A percentile compares a stretch with the other conserved stretches of the same genome.
These are phyloP conservation scores for Vaccinium darrowii DNA, from an alignment of 148 eudicot species.

Conservation along the genomic window DNA sequence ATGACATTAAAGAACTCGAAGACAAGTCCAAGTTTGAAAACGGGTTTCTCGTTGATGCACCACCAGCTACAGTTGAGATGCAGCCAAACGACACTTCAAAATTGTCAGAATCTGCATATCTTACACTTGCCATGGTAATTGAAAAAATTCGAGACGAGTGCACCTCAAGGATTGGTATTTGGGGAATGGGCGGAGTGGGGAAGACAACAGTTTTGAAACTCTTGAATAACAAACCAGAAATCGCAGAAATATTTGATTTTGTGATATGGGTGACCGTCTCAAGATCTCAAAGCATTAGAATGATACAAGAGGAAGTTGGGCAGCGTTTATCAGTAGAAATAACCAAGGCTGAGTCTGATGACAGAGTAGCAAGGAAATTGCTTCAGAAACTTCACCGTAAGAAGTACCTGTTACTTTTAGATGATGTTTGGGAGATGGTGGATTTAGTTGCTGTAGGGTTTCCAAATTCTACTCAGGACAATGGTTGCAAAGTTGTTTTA, in stretches of 20 bases:
- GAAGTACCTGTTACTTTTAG: conserved; percentile 5
- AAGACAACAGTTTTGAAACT: background rate
- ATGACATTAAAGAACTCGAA: background rate
- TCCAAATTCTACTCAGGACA: background rate
- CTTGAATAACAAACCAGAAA: no score
- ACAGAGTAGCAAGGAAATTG: background rate
- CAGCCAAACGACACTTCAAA: background rate
- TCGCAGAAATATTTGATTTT: background rate
- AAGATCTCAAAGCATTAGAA: background rate
- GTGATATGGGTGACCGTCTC: conserved; percentile 8
- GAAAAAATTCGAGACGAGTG: background rate
- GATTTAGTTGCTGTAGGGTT: background rate
- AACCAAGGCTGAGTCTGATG: background rate
- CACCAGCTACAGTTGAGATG: background rate
- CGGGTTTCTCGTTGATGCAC: background rate
- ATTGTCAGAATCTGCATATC: background rate
- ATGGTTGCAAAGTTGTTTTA: conserved; percentile 7
- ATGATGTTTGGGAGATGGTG: conserved; percentile 2
- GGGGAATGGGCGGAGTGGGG: background rate
- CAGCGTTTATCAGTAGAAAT: background rate
- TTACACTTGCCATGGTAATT: background rate
- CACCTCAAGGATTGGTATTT: background rate
- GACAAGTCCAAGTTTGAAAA: background rate
- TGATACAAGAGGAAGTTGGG: background rate
- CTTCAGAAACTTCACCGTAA: background rate